Conservation (phyloP, 2,329 filamentous ascomycete genomes). For the Penicillium vulpinum region DNA sequence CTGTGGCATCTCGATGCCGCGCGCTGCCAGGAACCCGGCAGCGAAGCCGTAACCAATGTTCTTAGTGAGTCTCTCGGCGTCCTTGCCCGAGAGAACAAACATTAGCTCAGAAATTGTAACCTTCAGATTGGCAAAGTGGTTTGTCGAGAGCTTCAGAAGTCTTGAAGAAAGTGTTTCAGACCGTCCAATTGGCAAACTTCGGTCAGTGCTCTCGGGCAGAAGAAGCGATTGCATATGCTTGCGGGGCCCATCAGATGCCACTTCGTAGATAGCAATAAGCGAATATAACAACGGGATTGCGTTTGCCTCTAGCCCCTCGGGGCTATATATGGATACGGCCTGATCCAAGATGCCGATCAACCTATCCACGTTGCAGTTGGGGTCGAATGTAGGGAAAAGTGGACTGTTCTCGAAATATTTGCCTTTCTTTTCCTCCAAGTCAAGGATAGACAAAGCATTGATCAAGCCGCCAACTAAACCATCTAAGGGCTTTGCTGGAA, state of each 20-base stretch:
- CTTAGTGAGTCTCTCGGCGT: conserved; percentile 76
- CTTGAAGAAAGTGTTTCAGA: conserved; percentile 72
- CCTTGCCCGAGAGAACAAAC: conserved; percentile 81
- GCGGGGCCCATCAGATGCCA: conserved; percentile 64
- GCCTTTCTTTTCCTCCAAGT: conserved; percentile 59
- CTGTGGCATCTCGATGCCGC: conserved; percentile 75
- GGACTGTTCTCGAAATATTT: conserved; percentile 49
- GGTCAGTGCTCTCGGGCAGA: conserved; percentile 74
- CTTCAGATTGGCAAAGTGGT: conserved; percentile 70
- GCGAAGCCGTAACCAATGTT: conserved; percentile 96
- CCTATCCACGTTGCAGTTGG: conserved; percentile 61
- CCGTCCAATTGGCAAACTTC: conserved; percentile 73
- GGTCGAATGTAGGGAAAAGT: conserved; percentile 66
- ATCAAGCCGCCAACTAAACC: conserved; percentile 70
- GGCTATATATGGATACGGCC: conserved; percentile 63
- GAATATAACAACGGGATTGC: conserved; percentile 74
- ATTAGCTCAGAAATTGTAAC: conserved; percentile 75
- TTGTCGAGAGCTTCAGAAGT: conserved; percentile 75
- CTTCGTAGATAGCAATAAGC: conserved; percentile 68
- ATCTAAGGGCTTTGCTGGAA: conserved; percentile 67
- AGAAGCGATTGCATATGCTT: conserved; percentile 65
- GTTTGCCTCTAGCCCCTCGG: conserved; percentile 69
- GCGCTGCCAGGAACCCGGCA: conserved; percentile 82
- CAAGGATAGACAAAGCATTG: conserved; percentile 78
- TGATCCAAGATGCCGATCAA: conserved; percentile 70